These are phyloP conservation scores for Tolypocladium tropicale DNA, from an alignment of 2,329 filamentous ascomycete species.

Conservation along the genomic window DNA sequence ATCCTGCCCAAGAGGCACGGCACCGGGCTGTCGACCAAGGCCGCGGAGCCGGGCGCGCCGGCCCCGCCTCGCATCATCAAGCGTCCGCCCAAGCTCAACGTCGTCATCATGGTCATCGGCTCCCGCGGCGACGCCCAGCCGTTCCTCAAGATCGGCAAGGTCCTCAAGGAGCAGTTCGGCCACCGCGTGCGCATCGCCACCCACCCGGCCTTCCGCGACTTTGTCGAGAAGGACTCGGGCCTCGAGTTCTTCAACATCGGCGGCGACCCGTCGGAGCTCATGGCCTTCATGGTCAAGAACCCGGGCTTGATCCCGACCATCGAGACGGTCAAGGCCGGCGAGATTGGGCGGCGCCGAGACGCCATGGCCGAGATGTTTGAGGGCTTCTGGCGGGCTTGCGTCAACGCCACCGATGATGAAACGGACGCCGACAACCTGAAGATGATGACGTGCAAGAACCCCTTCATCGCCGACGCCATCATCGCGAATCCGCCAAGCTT, in stretches of 20 bases:
- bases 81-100: conserved; percentile 51
- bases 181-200: conserved; percentile 72
- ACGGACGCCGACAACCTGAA: conserved; percentile 49
- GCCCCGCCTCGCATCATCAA: conserved; percentile 9
- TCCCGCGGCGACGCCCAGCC: conserved; percentile 73
- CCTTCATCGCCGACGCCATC: conserved; percentile 67
- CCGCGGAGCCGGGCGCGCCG: conserved; percentile 2
- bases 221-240: conserved; percentile 60
- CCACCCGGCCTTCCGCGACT: conserved; percentile 66
- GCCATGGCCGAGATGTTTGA: conserved; percentile 76
- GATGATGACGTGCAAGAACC: conserved; percentile 51
- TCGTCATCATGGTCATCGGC: conserved; percentile 78
- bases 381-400: conserved; percentile 71
- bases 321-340: conserved; percentile 61
- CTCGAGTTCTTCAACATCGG: conserved; percentile 76
- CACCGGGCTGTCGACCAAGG: conserved; percentile 10
- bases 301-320: conserved; percentile 66
- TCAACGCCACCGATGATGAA: conserved; percentile 58
- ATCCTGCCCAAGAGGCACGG: conserved; percentile 7
- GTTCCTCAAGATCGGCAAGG: conserved; percentile 64
- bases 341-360: conserved; percentile 55
- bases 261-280: conserved; percentile 69
- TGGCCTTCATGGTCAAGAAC: conserved; percentile 87
- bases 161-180: conserved; percentile 59
- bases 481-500: conserved; percentile 77